Evolutionary conservation across 169 alveolate species (phyloP).

Genomic region (Eimeria sp.): DNA sequence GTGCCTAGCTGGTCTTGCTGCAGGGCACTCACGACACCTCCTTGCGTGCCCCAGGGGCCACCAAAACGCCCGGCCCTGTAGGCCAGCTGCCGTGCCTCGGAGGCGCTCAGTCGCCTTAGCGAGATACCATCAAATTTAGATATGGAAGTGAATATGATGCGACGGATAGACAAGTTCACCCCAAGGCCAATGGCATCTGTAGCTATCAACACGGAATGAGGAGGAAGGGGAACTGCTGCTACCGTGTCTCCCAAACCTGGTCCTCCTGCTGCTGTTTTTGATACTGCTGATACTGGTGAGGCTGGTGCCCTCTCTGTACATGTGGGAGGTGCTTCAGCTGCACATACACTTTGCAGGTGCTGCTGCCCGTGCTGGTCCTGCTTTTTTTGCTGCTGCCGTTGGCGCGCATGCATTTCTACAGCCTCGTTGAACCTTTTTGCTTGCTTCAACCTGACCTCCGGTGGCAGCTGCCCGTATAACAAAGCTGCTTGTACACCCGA

Average conservation of each 20-base stretch:
- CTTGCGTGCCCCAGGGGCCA: slow-evolving; percentile 60
- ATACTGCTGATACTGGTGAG: slow-evolving; percentile 3
- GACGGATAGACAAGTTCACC: slow-evolving; percentile 91
- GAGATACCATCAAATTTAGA: slow-evolving; percentile 84
- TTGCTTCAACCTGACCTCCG: slow-evolving; percentile 91
- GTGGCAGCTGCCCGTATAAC: slow-evolving; percentile 94
- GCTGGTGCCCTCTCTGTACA: not conserved
- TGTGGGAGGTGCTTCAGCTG: not conserved
- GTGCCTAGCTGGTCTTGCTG: slow-evolving; percentile 45
- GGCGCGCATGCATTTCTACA: slow-evolving; percentile 1
- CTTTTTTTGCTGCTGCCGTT: slow-evolving; percentile 19
- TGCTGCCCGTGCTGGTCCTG: slow-evolving; percentile 2
- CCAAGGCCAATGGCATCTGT: slow-evolving; percentile 98
- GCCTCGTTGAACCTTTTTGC: slow-evolving; percentile 86
- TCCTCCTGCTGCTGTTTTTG: not conserved
- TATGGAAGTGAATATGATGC: slow-evolving; percentile 92
- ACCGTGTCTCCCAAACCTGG: not conserved
- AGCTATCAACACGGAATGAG: slow-evolving; percentile 90
- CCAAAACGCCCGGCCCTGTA: slow-evolving; percentile 97
- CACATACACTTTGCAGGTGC: not conserved
- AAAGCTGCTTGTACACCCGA: slow-evolving; percentile 87
- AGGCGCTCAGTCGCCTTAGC: slow-evolving; percentile 84
- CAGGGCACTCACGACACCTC: slow-evolving; percentile 73
- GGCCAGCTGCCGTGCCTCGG: slow-evolving; percentile 94
- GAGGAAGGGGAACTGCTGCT: slow-evolving; percentile 45